A percentile compares a stretch with the other conserved stretches of the same genome.
phyloP scores from a whole-genome alignment of 768 basidiomycete genomes.

The Mycena indigotica region DNA sequence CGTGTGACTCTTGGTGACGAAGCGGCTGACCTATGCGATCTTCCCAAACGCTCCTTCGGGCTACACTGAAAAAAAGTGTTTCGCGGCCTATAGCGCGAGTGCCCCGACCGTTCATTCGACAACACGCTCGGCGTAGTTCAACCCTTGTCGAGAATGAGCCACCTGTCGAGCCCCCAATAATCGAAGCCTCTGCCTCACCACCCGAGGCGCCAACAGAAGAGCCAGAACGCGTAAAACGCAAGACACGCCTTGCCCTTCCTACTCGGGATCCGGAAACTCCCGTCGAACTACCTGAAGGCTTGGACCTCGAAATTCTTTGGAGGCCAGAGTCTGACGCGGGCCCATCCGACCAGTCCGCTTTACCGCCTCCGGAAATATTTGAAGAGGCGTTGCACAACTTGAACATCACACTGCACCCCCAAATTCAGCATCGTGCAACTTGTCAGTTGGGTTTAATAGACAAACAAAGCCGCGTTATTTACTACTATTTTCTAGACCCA shows the following conservation, averaged over 20 bases:
- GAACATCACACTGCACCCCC: conserved; percentile 76
- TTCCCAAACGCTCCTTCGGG: conserved; percentile 2
- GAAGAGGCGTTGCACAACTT: conserved; percentile 77
- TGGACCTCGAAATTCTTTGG: conserved; percentile 65
- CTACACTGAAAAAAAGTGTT: not conserved
- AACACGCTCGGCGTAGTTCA: conserved; percentile 22
- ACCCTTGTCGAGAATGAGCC: conserved; percentile 22
- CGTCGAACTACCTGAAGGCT: conserved; percentile 54
- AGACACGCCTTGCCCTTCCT: conserved; percentile 34
- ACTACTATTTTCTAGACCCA: conserved; percentile 32
- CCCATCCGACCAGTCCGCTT: conserved; percentile 31
- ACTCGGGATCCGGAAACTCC: conserved; percentile 42
- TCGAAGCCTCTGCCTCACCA: conserved; percentile 23
- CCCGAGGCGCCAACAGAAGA: conserved; percentile 36
- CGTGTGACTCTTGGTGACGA: not conserved
- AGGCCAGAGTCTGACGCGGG: conserved; percentile 46
- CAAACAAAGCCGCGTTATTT: not conserved
- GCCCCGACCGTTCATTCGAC: conserved; percentile 7
- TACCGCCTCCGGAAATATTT: conserved; percentile 77
- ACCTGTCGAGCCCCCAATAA: conserved; percentile 10
- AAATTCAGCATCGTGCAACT: conserved; percentile 74
- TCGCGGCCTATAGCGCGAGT: conserved; percentile 16
- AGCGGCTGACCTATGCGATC: not conserved
- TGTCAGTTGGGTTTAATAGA: conserved; percentile 32
- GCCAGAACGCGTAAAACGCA: conserved; percentile 45